Evolutionary conservation across 2,329 filamentous ascomycete genomes (phyloP).

Genomic region (Fusarium annulatum): DNA sequence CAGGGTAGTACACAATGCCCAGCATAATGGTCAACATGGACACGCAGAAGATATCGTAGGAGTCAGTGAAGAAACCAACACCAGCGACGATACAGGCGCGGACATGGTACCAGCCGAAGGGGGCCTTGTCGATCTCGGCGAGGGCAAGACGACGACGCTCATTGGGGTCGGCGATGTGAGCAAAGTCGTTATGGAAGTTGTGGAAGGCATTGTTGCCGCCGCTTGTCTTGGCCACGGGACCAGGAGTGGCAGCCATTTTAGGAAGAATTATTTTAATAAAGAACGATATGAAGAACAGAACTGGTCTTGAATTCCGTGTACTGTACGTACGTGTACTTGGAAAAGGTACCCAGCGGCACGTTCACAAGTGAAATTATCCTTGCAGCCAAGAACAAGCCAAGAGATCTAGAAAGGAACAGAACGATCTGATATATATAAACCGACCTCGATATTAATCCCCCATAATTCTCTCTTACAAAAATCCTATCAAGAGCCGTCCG

Average conservation of each 20-base stretch:
- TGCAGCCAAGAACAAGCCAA: conserved; percentile 27
- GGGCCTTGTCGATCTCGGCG: conserved; percentile 83
- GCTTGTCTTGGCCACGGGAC: conserved; percentile 57
- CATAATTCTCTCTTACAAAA: not conserved
- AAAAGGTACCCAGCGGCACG: conserved; percentile 1
- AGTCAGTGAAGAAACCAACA: conserved; percentile 90
- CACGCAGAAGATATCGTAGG: conserved; percentile 85
- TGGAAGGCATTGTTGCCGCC: conserved; percentile 78
- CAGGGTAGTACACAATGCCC: conserved; percentile 79
- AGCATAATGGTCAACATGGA: conserved; percentile 80
- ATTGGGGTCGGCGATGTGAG: conserved; percentile 74
- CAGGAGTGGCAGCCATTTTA: conserved; percentile 29
- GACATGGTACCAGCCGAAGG: conserved; percentile 87
- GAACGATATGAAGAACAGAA: not conserved
- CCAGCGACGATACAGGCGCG: conserved; percentile 81
- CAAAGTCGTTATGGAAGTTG: conserved; percentile 81
- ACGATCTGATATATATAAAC: conserved; percentile 24
- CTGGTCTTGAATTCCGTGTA: conserved; percentile 2
- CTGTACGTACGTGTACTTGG: not conserved
- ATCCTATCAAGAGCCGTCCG: conserved; percentile 18
- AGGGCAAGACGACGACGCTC: conserved; percentile 83
- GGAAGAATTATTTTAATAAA: not conserved
- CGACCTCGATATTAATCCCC: not conserved
- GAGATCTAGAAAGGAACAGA: not conserved
- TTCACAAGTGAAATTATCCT: conserved; percentile 14